Percentiles rank a stretch among this genome's conserved stretches.
These are phyloP conservation scores for Hansenula sp. DNA, from an alignment of 1,139 yeast genomes.

Conservation along the genomic window DNA sequence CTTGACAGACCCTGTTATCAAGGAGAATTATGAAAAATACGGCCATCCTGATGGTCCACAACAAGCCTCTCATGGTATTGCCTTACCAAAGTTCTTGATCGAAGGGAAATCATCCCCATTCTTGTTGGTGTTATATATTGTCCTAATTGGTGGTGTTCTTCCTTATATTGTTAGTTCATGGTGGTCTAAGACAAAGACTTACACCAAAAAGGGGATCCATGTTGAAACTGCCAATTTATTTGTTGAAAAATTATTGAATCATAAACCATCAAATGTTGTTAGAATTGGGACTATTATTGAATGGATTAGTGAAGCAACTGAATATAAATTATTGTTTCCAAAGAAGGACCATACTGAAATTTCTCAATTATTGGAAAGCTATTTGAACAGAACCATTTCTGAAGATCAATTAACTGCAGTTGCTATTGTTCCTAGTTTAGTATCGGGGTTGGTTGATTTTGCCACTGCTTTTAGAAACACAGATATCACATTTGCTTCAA, in stretches of 20 bases:
- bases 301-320: slow-evolving; percentile 62
- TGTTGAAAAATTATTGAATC: slow-evolving; percentile 60
- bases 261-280: slow-evolving; percentile 72
- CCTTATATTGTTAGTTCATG: slow-evolving; percentile 80
- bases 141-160: slow-evolving; percentile 70
- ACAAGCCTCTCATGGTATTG: slow-evolving; percentile 92
- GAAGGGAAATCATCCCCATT: slow-evolving; percentile 77
- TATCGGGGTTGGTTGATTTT: slow-evolving; percentile 75
- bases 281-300: slow-evolving; percentile 55
- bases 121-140: slow-evolving; percentile 61
- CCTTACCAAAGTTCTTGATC: slow-evolving; percentile 86
- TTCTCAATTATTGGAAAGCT: slow-evolving; percentile 47
- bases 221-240: slow-evolving; percentile 77
- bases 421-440: slow-evolving; percentile 59
- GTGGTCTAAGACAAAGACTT: slow-evolving; percentile 85
- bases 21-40: slow-evolving; percentile 76
- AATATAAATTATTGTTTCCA: slow-evolving; percentile 46
- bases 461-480: slow-evolving; percentile 75
- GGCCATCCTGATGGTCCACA: slow-evolving; percentile 99
- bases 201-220: slow-evolving; percentile 81
- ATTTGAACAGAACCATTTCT: slow-evolving; percentile 49
- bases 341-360: slow-evolving; percentile 44
- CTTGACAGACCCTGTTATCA: slow-evolving; percentile 82
- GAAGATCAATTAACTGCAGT: slow-evolving; percentile 49
- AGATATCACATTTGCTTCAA: slow-evolving; percentile 57